These are phyloP conservation scores for Prototheca cutis DNA, from an alignment of 163 green algal species.

Conservation along the genomic window DNA sequence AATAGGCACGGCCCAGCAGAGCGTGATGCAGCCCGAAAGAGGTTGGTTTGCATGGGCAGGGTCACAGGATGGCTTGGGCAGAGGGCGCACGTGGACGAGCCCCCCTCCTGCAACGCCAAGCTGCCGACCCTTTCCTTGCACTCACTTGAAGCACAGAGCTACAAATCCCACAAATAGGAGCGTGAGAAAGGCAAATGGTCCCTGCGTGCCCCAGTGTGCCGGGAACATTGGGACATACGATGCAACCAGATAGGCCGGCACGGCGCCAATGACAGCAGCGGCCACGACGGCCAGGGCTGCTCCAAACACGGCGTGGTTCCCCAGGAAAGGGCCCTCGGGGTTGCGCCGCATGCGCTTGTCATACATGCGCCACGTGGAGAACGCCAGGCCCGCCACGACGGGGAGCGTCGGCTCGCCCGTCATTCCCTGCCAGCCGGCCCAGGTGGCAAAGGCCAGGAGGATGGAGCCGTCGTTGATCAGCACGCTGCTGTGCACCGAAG, in stretches of 20 bases:
- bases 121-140: background rate
- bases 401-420: slow-evolving; percentile 44
- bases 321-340: slow-evolving; percentile 61
- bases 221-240: background rate
- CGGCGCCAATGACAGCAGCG: slow-evolving; percentile 5
- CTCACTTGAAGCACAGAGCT: background rate
- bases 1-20: no score
- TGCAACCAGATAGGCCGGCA: background rate
- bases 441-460: slow-evolving; percentile 54
- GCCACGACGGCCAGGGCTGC: slow-evolving; percentile 45
- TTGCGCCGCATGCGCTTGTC: slow-evolving; percentile 58
- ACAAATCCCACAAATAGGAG: background rate
- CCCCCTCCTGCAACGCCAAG: no score
- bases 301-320: slow-evolving; percentile 54
- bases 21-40: no score
- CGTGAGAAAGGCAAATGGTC: background rate
- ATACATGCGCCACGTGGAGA: slow-evolving; percentile 38
- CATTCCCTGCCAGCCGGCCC: slow-evolving; percentile 28
- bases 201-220: background rate
- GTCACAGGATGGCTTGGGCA: no score
- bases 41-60: no score
- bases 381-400: slow-evolving; percentile 34
- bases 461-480: slow-evolving; percentile 74
- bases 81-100: no score
- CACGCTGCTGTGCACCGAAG: slow-evolving; percentile 49